Evolutionary conservation across 371 early-diverging fungal species (phyloP), one percentile per base, ranked within the genome.

Genomic region (Mortierella sp.): DNA sequence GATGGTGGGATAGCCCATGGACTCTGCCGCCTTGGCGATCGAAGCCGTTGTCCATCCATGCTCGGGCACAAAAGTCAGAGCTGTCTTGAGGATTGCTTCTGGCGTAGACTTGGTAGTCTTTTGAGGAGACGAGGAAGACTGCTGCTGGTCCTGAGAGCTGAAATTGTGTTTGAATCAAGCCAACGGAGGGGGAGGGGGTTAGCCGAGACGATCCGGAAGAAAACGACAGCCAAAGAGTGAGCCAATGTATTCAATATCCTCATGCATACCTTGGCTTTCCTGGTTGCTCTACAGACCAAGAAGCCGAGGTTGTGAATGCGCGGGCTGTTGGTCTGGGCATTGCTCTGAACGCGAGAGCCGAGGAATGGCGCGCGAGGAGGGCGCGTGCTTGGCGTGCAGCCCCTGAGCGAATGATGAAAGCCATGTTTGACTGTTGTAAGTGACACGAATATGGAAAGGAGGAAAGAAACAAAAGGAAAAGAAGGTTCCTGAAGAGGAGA

Each of bases 31-130:
- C 14, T 82, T 85, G 12, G 80, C 66, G 0, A 97, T 78, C 4
- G 92, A 87, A 14, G 84, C 73, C 53, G 81, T 82, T 2, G 93
- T 85, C 94, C 94, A 97, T 26, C 95, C 95, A 64, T 86, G 73
- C 51, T 82, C 60, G 32, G 87, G 84, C 12, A 95, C 92, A 65
- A 86, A 85, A 30, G 83, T 70, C 54, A 95, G 69, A 0, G 95
- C 88, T 0, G 86, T 87, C 50, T 87, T 81, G 31, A 94, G 85
- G 48, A 95, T 83, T 21, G 69, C 65, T 5, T 76, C 78, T 0
- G 78, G 70, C 2, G 70, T 76, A 3, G 50, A 49, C 85, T 85
- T 14, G 81, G 57, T 15, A 73, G 78, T 9, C 11, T 7, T 34
- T 7, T 14, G 7, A 14, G 37, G 14, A 34, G 37, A 79, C 78